phyloP scores from a whole-genome alignment of 345 rosid species.

The Camelina neglecta region DNA sequence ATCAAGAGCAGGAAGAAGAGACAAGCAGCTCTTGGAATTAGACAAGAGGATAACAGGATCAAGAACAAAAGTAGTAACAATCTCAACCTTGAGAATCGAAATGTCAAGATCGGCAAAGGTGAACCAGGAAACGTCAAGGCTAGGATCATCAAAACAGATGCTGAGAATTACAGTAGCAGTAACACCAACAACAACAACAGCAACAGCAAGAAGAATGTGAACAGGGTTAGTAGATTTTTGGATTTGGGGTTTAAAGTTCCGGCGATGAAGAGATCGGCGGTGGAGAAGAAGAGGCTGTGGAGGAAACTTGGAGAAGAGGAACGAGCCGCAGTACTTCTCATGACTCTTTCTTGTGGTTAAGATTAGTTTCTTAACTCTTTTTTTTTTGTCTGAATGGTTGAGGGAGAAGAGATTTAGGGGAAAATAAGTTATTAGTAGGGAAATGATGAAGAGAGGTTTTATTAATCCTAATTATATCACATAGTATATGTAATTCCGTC shows the following conservation, averaged over 20 bases:
- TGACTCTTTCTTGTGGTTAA: conserved; percentile 85
- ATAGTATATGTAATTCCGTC: conserved; percentile 34
- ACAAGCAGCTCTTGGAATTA: conserved; percentile 54
- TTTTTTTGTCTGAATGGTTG: conserved; percentile 11
- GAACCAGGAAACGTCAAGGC: conserved; percentile 57
- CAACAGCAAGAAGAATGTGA: conserved; percentile 34
- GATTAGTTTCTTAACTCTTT: conserved; percentile 34
- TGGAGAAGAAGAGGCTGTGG: conserved; percentile 63
- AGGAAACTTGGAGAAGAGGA: conserved; percentile 79
- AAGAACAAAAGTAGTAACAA: conserved; percentile 45
- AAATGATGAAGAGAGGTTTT: conserved; percentile 29
- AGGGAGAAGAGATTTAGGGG: conserved; percentile 26
- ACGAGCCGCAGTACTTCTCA: conserved; percentile 84
- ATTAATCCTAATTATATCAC: not conserved
- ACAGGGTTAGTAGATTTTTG: conserved; percentile 41
- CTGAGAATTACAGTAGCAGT: not conserved
- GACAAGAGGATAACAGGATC: conserved; percentile 55
- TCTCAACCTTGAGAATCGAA: not conserved
- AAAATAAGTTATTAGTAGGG: conserved; percentile 36
- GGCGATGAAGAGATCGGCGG: conserved; percentile 60
- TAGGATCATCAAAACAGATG: conserved; percentile 61
- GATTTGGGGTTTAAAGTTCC: conserved; percentile 87
- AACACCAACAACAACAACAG: not conserved
- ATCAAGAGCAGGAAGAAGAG: conserved; percentile 79
- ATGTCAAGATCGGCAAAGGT: conserved; percentile 31